Base-by-base conservation (phyloP, 768 basidiomycete genomes). In the Leccinum boreale region DNA sequence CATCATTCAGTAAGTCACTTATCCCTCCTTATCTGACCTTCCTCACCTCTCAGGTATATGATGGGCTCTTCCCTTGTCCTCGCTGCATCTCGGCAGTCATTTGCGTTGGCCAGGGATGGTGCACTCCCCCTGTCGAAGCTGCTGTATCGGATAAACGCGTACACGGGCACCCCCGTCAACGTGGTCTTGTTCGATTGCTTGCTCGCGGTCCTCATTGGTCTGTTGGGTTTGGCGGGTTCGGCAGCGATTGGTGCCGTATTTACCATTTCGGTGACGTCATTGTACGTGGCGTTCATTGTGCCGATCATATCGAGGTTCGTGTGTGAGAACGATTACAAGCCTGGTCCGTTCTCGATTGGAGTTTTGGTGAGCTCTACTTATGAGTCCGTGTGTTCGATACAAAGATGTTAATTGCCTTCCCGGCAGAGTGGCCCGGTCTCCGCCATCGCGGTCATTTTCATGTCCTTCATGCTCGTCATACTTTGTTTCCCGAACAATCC, bases 401-500 rank as follows among this genome's bases (percentile, higher is more conserved):
- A 8, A 31, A n/a, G 42, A 24, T 5, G 23, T 15, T 29, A 9
- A 24, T 24, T 49, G 12, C 28, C 31, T 26, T 15, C 2, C 6
- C 10, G 29, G 7, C 45, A 86, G 83, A 83, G 86, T 56, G 60
- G 71, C 17, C 81, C 84, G 0, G 73, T 86, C 12, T 81, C 82
- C 0, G 55, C 77, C 9, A 74, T 81, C 10, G 77, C 87, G 2
- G 79, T 88, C 3, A 57, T 71, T 0, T 90, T 82, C 73, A 90
- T 91, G 90, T 17, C 66, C 1, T 82, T 89, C 66, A 82, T 86
- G 78, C 71, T 75, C 48, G 62, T 86, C 55, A 77, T 87, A 2
- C 81, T 86, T 62, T 73, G 82, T 59, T 89, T 88, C 79, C 87
- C 85, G 15, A 68, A 77, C 12, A 76, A 74, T 14, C 80, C 81